Base-by-base conservation (phyloP, 495 filamentous ascomycete genomes). In the Daldinia vernicosa region DNA sequence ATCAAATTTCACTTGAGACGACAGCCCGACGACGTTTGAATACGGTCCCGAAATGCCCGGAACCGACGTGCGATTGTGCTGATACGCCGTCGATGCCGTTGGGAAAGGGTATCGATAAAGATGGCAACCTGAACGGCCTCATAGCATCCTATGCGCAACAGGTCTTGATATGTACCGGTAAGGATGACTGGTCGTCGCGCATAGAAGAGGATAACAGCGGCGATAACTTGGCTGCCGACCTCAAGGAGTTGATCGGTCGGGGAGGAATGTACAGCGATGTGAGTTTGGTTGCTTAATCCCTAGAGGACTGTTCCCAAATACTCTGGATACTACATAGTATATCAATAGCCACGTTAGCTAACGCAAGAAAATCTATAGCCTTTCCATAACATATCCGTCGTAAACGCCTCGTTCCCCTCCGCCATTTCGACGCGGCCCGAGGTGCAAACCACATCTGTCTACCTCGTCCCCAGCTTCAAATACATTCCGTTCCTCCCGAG, bases 61-160 rank as follows among this genome's bases (percentile, higher is more conserved):
- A 88, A 4, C 86, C 92, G 66, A 91, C 85, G 68, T 95, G 92
- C 78, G 69, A 84, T 14, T 96, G 93, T 77, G 86, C 90, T 1
- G 72, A 86, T 3, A 91, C 87, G 2, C 90, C 90, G 6, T 66
- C 77, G 9, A 85, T 90, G 77, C 93, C 93, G 3, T 79, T 83
- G 4, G 88, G 85, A 2, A 79, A 95, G n/a, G 86, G 89, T 14
- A 95, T 98, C 66, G 93, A 98, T 77, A 84, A 85, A 69, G 78
- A 85, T 33, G 89, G 86, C 58, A 80, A 85, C 3, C 78, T 98
- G 50, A 89, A 89, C 73, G 89, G 89, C 17, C 91, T 92, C 4
- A 92, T 97, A 81, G 84, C 91, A 4, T 78, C 82, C n/a, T 95
- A 97, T 77, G 84, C 88, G 17, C 89, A 93, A 69, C 94, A 98